Evolutionary conservation across 176 grass and related monocot species (phyloP).

Genomic region (Zizania latifolia): DNA sequence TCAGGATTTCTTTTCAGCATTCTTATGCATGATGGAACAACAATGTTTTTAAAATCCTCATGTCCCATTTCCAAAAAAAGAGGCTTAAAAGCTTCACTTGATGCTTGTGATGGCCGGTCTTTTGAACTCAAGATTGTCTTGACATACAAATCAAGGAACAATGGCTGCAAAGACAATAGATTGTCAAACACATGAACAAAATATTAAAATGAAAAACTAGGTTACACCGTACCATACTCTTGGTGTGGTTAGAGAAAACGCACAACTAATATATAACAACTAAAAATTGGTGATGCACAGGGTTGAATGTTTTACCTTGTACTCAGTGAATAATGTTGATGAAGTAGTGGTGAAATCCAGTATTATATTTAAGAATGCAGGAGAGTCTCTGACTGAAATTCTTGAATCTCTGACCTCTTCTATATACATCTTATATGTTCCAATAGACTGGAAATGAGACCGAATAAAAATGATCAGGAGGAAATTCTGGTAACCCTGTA

Average conservation of each 20-base stretch:
- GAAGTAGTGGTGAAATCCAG: constrained; percentile 58
- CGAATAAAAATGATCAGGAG: constrained; percentile 20
- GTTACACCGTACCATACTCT: background rate
- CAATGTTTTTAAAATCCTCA: constrained; percentile 67
- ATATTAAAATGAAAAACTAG: constrained; percentile 12
- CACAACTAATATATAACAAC: background rate
- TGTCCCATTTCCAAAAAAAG: constrained; percentile 73
- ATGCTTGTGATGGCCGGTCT: constrained; percentile 54
- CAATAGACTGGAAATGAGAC: constrained; percentile 47
- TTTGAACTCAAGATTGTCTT: constrained; percentile 82
- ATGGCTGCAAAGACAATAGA: constrained; percentile 42
- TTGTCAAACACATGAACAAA: constrained; percentile 13
- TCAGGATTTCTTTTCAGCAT: constrained; percentile 98
- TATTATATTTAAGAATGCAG: constrained; percentile 68
- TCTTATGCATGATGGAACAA: constrained; percentile 89
- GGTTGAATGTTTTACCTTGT: constrained; percentile 59
- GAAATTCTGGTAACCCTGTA: constrained; percentile 12
- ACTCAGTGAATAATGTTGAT: constrained; percentile 53
- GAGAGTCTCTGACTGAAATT: constrained; percentile 57
- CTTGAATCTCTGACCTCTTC: constrained; percentile 78
- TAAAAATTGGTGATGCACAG: background rate
- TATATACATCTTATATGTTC: constrained; percentile 76
- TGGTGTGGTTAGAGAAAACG: background rate
- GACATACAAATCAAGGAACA: constrained; percentile 87
- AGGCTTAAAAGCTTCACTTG: constrained; percentile 75